These are phyloP conservation scores for Oxalis stricta DNA, from an alignment of 441 rosid species.

Conservation along the genomic window DNA sequence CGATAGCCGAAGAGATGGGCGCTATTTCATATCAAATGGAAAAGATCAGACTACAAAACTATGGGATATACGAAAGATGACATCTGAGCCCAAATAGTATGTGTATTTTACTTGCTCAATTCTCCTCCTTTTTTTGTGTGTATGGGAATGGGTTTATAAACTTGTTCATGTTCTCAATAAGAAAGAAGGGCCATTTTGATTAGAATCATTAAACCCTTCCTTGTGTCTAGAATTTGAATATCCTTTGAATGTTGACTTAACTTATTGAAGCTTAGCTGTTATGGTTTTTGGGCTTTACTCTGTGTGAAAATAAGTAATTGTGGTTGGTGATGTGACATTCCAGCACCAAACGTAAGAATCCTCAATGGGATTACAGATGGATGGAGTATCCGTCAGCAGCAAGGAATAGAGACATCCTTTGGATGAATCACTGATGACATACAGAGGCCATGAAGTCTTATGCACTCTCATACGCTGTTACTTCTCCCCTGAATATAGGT, in stretches of 20 bases:
- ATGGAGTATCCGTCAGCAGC: conserved; percentile 41
- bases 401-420: conserved; percentile 31
- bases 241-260: too few relatives aligned
- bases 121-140: neutral
- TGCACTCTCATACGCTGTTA: conserved; percentile 52
- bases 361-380: conserved; percentile 46
- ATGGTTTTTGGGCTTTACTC: too few relatives aligned
- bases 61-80: conserved; percentile 68
- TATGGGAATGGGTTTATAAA: too few relatives aligned
- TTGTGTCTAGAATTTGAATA: too few relatives aligned
- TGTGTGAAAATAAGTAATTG: neutral
- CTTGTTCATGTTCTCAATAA: too few relatives aligned
- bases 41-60: conserved; percentile 60
- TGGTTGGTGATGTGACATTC: too few relatives aligned
- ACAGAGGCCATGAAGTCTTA: conserved; percentile 46
- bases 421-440: conserved; percentile 49
- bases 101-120: neutral
- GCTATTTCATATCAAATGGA: conserved; percentile 56
- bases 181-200: too few relatives aligned
- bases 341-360: conserved; percentile 21
- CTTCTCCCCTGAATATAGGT: conserved; percentile 61
- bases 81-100: conserved; percentile 24
- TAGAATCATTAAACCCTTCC: too few relatives aligned
- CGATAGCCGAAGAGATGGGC: conserved; percentile 59
- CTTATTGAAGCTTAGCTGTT: too few relatives aligned